Base-by-base conservation (phyloP, 257 asterid species). In the Forsythia viridissima region DNA sequence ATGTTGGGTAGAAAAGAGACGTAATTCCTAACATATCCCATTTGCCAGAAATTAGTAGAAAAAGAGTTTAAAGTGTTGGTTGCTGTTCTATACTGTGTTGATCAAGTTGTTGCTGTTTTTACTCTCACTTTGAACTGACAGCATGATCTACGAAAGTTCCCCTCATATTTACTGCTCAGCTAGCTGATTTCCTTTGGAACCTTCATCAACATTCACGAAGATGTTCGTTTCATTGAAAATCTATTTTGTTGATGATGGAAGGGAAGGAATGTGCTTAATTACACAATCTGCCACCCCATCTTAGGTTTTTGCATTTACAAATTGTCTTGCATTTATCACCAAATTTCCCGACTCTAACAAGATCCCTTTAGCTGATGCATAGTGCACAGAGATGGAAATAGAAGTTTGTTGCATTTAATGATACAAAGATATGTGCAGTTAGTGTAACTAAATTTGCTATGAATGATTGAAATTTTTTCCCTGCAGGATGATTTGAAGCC, bases 401-500 rank as follows among this genome's bases (percentile, higher is more conserved):
- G 0, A 51, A 51, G 51, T 5, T 55, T 18, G 65, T 4, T 55
- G 10, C 65, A 55, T 55, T 0, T 6, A n/a, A 18, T 18, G 65
- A 18, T 55, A 55, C 30, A 6, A n/a, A 55, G 65, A 55, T 55
- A 18, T 55, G 30, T 55, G 65, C 9, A 16, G 65, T 18, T 18
- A 55, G 11, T 55, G 65, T 55, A n/a, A 16, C 65, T 18, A n/a
- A 55, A 55, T 55, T 55, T 55, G 9, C 65, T n/a, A 55, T 16
- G 20, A 51, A 5, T 72, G 61, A 30, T 67, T 52, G 41, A 75
- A 59, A 51, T 55, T 80, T 76, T 37, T 38, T 73, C 75, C 46
- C 77, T 87, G 87, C 94, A 95, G 99, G 98, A 92, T 73, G 93
- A 92, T 42, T 44, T 78, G 81, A 93, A 88, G 91, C 94, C 99